phyloP scores from a whole-genome alignment of 108 stramenopile genomes.

The Aureococcus anophagefferens region DNA sequence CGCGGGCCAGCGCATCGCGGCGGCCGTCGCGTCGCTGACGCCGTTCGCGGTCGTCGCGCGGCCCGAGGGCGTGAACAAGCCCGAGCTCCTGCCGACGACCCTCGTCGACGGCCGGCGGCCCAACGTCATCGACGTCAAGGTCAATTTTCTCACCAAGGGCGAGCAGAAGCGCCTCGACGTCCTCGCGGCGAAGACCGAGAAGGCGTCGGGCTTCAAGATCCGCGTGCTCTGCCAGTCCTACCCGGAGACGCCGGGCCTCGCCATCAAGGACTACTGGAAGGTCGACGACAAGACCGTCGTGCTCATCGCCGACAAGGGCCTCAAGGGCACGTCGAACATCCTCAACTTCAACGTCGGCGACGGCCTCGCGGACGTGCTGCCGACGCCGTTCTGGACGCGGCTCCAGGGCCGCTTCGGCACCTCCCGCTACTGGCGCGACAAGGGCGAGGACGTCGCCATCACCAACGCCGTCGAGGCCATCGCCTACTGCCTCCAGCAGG shows the following conservation, averaged over 20 bases:
- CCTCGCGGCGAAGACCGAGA: conserved; percentile 20
- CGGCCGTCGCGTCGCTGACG: not conserved
- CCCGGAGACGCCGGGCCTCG: conserved; percentile 39
- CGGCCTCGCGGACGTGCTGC: conserved; percentile 18
- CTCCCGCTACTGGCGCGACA: conserved; percentile 27
- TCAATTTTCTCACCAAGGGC: conserved; percentile 29
- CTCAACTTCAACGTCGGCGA: conserved; percentile 44
- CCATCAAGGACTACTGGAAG: conserved; percentile 45
- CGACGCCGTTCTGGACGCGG: conserved; percentile 28
- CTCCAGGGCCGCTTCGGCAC: conserved; percentile 32
- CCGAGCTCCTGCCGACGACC: conserved; percentile 31
- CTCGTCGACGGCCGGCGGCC: not conserved
- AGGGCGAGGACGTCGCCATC: conserved; percentile 33
- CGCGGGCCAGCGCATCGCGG: not conserved
- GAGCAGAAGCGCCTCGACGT: conserved; percentile 23
- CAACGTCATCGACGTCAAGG: conserved; percentile 30
- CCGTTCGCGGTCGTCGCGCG: not conserved
- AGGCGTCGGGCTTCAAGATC: conserved; percentile 27
- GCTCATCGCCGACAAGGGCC: conserved; percentile 2
- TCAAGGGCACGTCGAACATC: conserved; percentile 23
- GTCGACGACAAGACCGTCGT: conserved; percentile 34
- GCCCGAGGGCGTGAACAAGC: conserved; percentile 13
- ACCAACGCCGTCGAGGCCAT: conserved; percentile 33
- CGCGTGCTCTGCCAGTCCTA: conserved; percentile 34
- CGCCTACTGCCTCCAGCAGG: conserved; percentile 19